Evolutionary conservation across 345 rosid genomes (phyloP).

Genomic region (Citrus unshiu): DNA sequence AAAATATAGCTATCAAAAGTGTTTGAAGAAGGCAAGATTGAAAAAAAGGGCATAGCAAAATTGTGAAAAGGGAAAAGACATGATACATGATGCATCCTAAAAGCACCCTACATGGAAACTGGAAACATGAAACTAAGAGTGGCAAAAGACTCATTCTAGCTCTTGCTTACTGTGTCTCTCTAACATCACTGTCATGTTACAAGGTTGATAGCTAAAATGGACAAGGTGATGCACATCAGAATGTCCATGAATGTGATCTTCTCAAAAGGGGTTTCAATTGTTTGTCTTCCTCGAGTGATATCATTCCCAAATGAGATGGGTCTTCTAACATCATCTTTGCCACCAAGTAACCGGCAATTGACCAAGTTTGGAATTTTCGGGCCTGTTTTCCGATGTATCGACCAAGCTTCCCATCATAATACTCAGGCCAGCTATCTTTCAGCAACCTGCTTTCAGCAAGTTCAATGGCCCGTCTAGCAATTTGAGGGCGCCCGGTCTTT

Average conservation of each 20-base stretch:
- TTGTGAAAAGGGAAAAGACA: neutral
- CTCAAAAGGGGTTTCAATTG: conserved; percentile 70
- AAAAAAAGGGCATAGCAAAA: neutral
- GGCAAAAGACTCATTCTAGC: neutral
- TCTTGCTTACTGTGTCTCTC: neutral
- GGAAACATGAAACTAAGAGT: neutral
- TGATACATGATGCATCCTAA: neutral
- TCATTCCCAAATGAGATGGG: conserved; percentile 90
- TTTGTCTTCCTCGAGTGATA: conserved; percentile 82
- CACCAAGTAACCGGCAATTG: conserved; percentile 85
- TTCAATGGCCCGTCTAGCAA: conserved; percentile 83
- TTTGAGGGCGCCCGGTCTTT: conserved; percentile 91
- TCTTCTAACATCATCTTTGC: conserved; percentile 97
- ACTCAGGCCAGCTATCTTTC: conserved; percentile 89
- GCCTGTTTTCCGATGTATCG: conserved; percentile 89
- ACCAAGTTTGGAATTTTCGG: conserved; percentile 86
- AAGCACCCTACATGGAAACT: neutral
- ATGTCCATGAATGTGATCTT: conserved; percentile 83
- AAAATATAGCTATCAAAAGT: neutral
- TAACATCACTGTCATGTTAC: neutral
- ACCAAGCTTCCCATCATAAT: conserved; percentile 92
- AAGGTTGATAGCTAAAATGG: neutral
- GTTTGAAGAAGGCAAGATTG: neutral
- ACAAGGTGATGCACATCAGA: conserved; percentile 10
- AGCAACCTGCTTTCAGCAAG: conserved; percentile 67